Conservation (phyloP, 495 filamentous ascomycete species). For the Hypoxylon cercidicola region DNA sequence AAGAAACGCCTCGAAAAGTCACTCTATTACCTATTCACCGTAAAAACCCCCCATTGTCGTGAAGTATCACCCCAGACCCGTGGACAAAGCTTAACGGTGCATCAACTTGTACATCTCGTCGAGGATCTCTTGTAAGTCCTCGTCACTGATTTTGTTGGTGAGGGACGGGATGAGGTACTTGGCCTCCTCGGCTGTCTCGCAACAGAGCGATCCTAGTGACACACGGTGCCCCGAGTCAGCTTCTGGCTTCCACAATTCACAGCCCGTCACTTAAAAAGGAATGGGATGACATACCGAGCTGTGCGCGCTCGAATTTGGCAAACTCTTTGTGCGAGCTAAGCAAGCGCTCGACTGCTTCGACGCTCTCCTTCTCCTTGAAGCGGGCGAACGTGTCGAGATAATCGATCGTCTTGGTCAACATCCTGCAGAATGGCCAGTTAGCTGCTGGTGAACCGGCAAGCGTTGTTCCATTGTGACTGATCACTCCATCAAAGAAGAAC, state of each 20-base stretch:
- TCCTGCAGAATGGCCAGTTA: constrained; percentile 43
- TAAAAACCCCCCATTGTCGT: too few species aligned
- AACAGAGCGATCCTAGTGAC: constrained; percentile 81
- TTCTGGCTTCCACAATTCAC: background rate
- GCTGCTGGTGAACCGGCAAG: too few species aligned
- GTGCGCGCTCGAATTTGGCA: constrained; percentile 89
- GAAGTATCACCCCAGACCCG: background rate
- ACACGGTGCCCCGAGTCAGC: constrained; percentile 1
- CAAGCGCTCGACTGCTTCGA: constrained; percentile 88
- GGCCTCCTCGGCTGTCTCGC: constrained; percentile 91
- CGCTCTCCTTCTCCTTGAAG: constrained; percentile 93
- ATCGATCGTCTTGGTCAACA: constrained; percentile 84
- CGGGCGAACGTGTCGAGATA: constrained; percentile 94
- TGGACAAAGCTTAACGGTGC: constrained; percentile 40
- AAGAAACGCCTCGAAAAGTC: constrained; percentile 17
- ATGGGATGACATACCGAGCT: constrained; percentile 75
- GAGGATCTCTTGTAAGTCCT: constrained; percentile 84
- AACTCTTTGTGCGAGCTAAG: constrained; percentile 80
- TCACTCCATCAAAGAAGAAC: constrained; percentile 2
- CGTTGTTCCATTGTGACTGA: constrained; percentile 1
- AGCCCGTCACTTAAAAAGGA: constrained; percentile 3
- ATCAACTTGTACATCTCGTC: constrained; percentile 88
- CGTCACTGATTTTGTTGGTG: constrained; percentile 85
- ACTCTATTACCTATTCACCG: background rate
- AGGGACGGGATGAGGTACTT: constrained; percentile 95